Evolutionary conservation across 352 stramenopile species (phyloP), one percentile per base, ranked within the genome.

Genomic region (Phytophthora agathidicida): DNA sequence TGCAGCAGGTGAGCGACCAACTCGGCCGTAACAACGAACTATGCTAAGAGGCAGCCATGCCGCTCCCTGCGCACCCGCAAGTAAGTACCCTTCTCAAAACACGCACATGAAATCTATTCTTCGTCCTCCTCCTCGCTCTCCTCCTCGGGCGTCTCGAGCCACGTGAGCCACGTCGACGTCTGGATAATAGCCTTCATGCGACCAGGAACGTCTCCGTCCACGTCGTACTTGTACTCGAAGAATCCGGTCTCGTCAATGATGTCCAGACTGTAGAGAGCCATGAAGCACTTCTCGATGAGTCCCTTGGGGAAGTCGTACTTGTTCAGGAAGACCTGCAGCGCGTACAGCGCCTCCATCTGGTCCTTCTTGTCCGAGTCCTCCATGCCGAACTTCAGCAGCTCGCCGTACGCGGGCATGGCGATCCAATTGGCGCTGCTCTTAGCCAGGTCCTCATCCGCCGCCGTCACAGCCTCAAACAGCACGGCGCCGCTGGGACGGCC

Each of bases 181-280:
- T 93, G 77, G 44, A 93, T 80, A 61, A 91, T 89, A 50, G 83
- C 83, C 75, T 90, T 88, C 81, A 93, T 93, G 39, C 81, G 83
- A 31, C 83, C 83, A 8, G 83, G 79, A 2, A 72, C 73, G 23
- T 88, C 78, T 65, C 68, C 77, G 43, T 93, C 83, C 38, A 89
- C 75, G 65, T 93, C 79, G 75, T 91, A 91, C 73, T 93, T 93
- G 82, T 93, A 91, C 65, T 93, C 83, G 31, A 93, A 83, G 66
- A 93, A 93, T 16, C 79, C 83, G 23, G 77, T 65, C 39, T 93
- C 83, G 38, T 89, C 79, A 39, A 93, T 77, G 49, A 93, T 87
- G 65, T 93, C 83, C 31, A 90, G 73, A 59, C 75, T 88, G 66
- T 93, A 93, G 3, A 93, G 71, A 39, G 83, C 83, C 83, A 91